Evolutionary conservation across 306 rosid genomes (phyloP).

Genomic region (Crotalaria pallida): DNA sequence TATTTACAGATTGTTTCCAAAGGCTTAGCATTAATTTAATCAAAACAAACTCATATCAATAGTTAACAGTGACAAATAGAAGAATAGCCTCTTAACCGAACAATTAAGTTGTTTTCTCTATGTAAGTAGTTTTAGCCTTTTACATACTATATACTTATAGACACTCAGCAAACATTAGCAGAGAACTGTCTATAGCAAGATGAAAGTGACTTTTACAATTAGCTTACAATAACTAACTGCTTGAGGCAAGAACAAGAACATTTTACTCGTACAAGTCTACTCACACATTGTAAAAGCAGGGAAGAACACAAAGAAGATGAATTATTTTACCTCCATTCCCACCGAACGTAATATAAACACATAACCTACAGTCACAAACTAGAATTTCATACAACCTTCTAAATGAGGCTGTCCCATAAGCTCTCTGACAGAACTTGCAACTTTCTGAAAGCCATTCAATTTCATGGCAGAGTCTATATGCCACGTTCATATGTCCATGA

Average conservation of each 20-base stretch:
- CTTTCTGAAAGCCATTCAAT: too few species aligned
- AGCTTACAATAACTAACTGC: neutral
- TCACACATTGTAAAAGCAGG: neutral
- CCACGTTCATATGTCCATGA: too few species aligned
- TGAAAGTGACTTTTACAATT: neutral
- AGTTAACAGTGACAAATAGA: too few species aligned
- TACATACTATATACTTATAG: neutral
- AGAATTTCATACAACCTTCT: too few species aligned
- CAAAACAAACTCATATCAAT: too few species aligned
- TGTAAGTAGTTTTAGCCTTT: neutral
- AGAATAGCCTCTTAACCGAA: neutral
- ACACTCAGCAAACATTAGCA: neutral
- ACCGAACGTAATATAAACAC: too few species aligned
- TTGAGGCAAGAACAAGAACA: neutral
- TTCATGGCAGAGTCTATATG: too few species aligned
- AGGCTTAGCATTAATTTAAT: neutral
- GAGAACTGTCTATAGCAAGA: neutral
- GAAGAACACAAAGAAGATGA: neutral
- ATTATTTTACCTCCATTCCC: too few species aligned
- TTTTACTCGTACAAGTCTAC: neutral
- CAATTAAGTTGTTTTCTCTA: neutral
- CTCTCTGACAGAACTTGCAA: too few species aligned
- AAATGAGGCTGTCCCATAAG: too few species aligned
- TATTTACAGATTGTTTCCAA: neutral
- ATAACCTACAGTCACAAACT: too few species aligned